These are phyloP conservation scores for Backusella tarrabulga DNA, from an alignment of 192 early-diverging fungal species.

Conservation along the genomic window DNA sequence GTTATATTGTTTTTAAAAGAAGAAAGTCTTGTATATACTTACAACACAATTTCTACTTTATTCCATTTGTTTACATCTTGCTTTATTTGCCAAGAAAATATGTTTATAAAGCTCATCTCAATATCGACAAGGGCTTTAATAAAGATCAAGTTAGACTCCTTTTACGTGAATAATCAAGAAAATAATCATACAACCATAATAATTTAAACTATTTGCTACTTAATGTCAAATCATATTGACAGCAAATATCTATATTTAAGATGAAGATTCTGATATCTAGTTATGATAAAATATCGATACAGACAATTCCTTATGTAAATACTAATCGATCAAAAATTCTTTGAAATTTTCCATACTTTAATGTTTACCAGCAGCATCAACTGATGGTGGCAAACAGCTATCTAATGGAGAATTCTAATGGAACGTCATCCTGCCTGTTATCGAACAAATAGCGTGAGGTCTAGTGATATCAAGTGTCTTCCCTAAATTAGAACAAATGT, in stretches of 20 bases:
- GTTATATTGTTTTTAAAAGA: neutral
- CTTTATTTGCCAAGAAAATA: neutral
- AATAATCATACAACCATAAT: neutral
- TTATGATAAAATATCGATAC: neutral
- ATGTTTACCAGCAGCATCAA: neutral
- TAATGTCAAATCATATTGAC: neutral
- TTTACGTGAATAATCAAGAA: neutral
- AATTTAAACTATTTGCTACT: neutral
- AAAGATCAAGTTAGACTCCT: neutral
- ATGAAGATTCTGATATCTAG: too few species aligned
- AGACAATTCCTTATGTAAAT: neutral
- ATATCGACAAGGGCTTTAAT: neutral
- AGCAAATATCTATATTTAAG: neutral
- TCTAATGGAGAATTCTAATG: neutral
- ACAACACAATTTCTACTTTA: neutral
- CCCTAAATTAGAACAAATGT: neutral
- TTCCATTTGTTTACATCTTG: neutral
- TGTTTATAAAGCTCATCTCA: neutral
- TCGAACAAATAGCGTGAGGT: neutral
- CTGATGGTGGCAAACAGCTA: neutral
- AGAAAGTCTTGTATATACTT: neutral
- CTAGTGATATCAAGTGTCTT: slow-evolving; percentile 1
- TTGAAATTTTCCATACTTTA: neutral
- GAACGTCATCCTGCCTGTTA: neutral
- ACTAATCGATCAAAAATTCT: neutral